phyloP scores from a whole-genome alignment of 805 yeast species.

The Wickerhamiella occidentalis region DNA sequence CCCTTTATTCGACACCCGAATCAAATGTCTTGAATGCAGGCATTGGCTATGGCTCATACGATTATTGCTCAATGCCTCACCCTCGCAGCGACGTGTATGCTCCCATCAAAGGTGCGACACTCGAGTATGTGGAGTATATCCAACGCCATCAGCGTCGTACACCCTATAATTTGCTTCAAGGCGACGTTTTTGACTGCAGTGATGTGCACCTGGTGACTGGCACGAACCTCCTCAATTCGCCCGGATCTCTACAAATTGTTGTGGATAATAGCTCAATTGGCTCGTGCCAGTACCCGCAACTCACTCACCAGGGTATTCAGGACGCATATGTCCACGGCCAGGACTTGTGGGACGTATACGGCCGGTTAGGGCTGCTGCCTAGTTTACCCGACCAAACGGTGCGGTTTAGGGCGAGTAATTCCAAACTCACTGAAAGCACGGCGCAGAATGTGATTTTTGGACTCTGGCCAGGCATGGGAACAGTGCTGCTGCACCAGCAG shows the following conservation, averaged over 20 bases:
- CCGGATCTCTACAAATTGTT: slow-evolving; percentile 13
- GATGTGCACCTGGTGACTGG: slow-evolving; percentile 25
- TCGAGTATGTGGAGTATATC: slow-evolving; percentile 32
- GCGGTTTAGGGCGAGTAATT: slow-evolving; percentile 31
- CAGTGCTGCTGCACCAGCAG: slow-evolving; percentile 28
- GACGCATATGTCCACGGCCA: slow-evolving; percentile 33
- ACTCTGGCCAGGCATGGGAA: slow-evolving; percentile 29
- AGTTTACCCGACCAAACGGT: slow-evolving; percentile 28
- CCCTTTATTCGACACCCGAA: neutral
- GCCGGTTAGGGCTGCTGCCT: slow-evolving; percentile 24
- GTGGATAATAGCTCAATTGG: slow-evolving; percentile 21
- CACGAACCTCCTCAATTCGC: slow-evolving; percentile 21
- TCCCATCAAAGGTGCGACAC: slow-evolving; percentile 12
- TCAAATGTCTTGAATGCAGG: neutral
- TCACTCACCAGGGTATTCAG: slow-evolving; percentile 32
- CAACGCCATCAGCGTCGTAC: slow-evolving; percentile 38
- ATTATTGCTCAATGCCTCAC: slow-evolving; percentile 38
- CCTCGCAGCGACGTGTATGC: slow-evolving; percentile 28
- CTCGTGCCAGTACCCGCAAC: slow-evolving; percentile 33
- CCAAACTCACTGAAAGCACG: slow-evolving; percentile 33
- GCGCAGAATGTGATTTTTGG: slow-evolving; percentile 31
- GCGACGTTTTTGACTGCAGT: slow-evolving; percentile 26
- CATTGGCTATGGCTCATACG: slow-evolving; percentile 20
- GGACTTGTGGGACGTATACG: slow-evolving; percentile 32
- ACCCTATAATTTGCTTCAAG: slow-evolving; percentile 32